phyloP scores from a whole-genome alignment of 441 rosid genomes.

The Gossypium laxum region DNA sequence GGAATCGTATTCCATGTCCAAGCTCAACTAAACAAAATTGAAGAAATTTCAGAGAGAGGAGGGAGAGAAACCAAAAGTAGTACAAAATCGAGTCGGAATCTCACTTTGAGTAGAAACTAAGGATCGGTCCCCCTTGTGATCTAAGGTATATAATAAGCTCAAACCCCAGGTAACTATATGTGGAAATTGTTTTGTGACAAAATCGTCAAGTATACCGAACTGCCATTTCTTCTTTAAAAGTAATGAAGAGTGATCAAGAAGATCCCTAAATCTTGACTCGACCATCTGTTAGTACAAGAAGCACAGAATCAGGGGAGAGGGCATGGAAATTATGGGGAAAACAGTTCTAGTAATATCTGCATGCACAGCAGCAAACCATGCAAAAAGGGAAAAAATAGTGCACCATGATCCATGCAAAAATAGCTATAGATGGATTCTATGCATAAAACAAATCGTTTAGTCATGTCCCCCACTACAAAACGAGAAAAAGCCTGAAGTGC shows the following conservation, averaged over 20 bases:
- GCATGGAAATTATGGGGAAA: neutral
- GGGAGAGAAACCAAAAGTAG: neutral
- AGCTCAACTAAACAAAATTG: conserved; percentile 61
- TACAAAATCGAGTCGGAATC: conserved; percentile 6
- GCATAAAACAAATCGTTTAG: neutral
- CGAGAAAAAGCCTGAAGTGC: neutral
- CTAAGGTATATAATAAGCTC: conserved; percentile 88
- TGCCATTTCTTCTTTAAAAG: conserved; percentile 88
- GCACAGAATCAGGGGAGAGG: neutral
- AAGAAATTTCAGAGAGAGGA: conserved; percentile 11
- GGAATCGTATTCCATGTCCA: conserved; percentile 90
- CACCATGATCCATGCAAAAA: neutral
- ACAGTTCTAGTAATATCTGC: neutral
- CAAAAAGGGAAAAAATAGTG: neutral
- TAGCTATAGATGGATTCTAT: neutral
- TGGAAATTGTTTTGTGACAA: conserved; percentile 95
- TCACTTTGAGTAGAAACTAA: conserved; percentile 78
- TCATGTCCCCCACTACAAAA: neutral
- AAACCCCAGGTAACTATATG: conserved; percentile 97
- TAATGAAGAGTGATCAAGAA: conserved; percentile 70
- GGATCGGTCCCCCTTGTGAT: conserved; percentile 88
- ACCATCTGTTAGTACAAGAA: conserved; percentile 55
- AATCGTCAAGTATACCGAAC: conserved; percentile 84
- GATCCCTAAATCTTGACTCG: conserved; percentile 75
- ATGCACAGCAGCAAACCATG: neutral